Conservation (phyloP, 2,329 filamentous ascomycete species). For the Aspergillus novoparasiticus region DNA sequence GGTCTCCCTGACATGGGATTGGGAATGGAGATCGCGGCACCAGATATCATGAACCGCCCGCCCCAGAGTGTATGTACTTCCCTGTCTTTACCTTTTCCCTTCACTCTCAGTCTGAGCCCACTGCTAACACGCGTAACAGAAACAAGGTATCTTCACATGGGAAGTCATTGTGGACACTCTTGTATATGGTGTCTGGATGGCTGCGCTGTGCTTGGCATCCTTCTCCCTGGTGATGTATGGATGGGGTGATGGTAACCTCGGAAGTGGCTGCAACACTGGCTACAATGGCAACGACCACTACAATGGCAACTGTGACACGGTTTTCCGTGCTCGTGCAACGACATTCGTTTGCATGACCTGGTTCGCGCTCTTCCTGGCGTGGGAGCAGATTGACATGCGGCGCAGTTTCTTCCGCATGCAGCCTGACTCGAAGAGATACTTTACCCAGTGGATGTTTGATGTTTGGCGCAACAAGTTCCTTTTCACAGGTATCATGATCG, state of each 20-base stretch:
- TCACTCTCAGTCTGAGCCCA: too few species aligned
- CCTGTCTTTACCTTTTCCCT: background rate
- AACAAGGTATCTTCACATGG: slow-evolving; percentile 72
- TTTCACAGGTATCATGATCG: slow-evolving; percentile 64
- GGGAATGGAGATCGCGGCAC: slow-evolving; percentile 73
- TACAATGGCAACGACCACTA: slow-evolving; percentile 54
- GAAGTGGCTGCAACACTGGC: slow-evolving; percentile 60
- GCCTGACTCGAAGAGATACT: slow-evolving; percentile 60
- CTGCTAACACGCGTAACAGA: slow-evolving; percentile 32
- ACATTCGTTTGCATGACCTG: slow-evolving; percentile 75
- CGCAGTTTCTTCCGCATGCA: slow-evolving; percentile 76
- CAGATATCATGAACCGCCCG: slow-evolving; percentile 77
- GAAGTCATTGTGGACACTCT: slow-evolving; percentile 79
- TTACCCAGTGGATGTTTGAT: slow-evolving; percentile 68
- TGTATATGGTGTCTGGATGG: slow-evolving; percentile 78
- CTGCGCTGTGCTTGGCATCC: slow-evolving; percentile 64
- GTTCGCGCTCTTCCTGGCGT: slow-evolving; percentile 75
- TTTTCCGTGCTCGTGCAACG: slow-evolving; percentile 72
- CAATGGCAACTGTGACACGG: slow-evolving; percentile 60
- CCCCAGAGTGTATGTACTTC: slow-evolving; percentile 59
- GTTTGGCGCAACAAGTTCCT: slow-evolving; percentile 74
- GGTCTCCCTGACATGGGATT: slow-evolving; percentile 86
- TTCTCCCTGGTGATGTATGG: slow-evolving; percentile 68
- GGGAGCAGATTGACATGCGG: slow-evolving; percentile 75
- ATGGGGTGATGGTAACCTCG: slow-evolving; percentile 63